Evolutionary conservation across 371 early-diverging fungal species (phyloP).

Genomic region (Lichtheimia hyalospora): DNA sequence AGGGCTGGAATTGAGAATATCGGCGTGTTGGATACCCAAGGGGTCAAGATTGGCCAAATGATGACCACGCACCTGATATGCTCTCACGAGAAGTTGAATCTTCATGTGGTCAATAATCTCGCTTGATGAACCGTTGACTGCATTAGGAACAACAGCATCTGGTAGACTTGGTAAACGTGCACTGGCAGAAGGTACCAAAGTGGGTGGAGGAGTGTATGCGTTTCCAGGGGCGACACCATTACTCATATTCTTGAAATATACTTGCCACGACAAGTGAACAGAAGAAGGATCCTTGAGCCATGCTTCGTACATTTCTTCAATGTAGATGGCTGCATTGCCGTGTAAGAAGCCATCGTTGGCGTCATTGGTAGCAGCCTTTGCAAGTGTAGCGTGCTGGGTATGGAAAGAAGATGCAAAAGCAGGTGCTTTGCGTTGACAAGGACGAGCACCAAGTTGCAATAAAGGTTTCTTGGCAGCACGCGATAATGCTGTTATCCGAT

Average conservation of each 20-base stretch:
- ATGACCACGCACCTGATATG: constrained; percentile 95
- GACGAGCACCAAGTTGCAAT: constrained; percentile 4
- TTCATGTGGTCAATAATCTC: constrained; percentile 94
- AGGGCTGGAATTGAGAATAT: constrained; percentile 62
- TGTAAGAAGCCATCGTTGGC: constrained; percentile 20
- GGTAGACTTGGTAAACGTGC: constrained; percentile 68
- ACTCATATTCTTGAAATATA: constrained; percentile 87
- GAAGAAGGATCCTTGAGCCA: constrained; percentile 91
- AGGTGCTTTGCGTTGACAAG: neutral
- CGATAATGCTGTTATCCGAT: constrained; percentile 23
- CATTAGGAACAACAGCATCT: constrained; percentile 30
- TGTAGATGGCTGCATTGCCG: constrained; percentile 57
- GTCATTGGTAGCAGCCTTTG: constrained; percentile 14
- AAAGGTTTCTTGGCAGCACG: constrained; percentile 19
- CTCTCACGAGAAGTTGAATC: constrained; percentile 94
- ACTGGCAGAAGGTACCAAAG: constrained; percentile 68
- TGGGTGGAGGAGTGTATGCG: constrained; percentile 84
- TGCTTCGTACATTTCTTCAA: constrained; percentile 95
- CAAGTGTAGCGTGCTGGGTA: constrained; percentile 17
- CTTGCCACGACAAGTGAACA: constrained; percentile 96
- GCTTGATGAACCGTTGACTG: constrained; percentile 39
- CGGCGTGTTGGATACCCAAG: constrained; percentile 77
- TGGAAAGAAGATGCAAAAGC: constrained; percentile 12
- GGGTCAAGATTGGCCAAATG: constrained; percentile 94
- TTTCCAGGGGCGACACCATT: constrained; percentile 57